Conservation (phyloP, 2,329 filamentous ascomycete genomes). For the Calonectria pseudoreteaudii region DNA sequence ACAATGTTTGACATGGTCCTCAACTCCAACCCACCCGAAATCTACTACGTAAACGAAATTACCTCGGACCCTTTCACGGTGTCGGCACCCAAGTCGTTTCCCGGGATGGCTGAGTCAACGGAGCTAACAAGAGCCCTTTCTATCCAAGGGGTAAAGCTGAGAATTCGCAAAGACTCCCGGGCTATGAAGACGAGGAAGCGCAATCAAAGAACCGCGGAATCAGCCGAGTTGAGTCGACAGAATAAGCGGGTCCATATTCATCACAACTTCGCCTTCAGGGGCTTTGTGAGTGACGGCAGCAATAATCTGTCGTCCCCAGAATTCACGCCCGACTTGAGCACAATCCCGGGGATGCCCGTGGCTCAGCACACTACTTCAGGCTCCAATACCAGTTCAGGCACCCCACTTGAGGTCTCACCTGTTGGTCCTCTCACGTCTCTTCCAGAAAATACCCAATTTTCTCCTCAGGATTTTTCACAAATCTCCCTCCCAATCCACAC, state of each 20-base stretch:
- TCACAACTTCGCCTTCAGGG: constrained; percentile 28
- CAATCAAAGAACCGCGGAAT: constrained; percentile 44
- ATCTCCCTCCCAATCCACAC: neutral
- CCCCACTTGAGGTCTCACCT: constrained; percentile 15
- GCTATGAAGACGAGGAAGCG: constrained; percentile 63
- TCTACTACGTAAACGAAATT: constrained; percentile 41
- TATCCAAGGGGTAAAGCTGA: constrained; percentile 86
- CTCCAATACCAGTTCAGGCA: constrained; percentile 6
- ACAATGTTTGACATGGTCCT: constrained; percentile 69
- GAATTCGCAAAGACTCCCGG: constrained; percentile 85
- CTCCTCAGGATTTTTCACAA: neutral
- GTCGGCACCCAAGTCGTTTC: constrained; percentile 75
- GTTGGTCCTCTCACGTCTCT: constrained; percentile 5
- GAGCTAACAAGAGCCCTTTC: constrained; percentile 84
- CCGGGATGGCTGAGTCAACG: constrained; percentile 85
- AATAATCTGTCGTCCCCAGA: constrained; percentile 4
- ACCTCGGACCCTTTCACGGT: constrained; percentile 75
- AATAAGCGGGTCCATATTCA: constrained; percentile 38
- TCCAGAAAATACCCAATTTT: neutral
- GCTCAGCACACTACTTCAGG: neutral
- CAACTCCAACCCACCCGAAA: constrained; percentile 33
- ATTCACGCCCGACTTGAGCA: neutral
- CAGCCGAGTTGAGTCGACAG: constrained; percentile 31
- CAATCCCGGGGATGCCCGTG: neutral
- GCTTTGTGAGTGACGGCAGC: constrained; percentile 25